Evolutionary conservation across 306 rosid genomes (phyloP), one percentile per base, ranked within the genome.

Genomic region (Castanopsis chinensis): DNA sequence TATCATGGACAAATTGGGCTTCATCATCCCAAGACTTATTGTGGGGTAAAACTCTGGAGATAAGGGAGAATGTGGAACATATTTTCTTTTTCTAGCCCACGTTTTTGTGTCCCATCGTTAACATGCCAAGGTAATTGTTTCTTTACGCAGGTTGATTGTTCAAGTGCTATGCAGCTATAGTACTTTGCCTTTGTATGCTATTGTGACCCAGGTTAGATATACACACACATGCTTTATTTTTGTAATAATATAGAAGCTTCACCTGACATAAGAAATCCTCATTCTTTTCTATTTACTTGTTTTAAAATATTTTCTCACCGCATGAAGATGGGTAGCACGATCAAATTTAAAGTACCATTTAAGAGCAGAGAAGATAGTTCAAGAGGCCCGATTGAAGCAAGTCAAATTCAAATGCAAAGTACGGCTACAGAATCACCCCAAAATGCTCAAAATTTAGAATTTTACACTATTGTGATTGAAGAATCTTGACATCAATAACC

Each of bases 141-240:
- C 83, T 54, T 81, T 21, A 18, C 54, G 88, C 92, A 90, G 99
- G 32, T 85, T 77, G 72, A 80, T 91, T 76, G 99, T 95, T 87
- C 97, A 92, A 89, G 99, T 95, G 64, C 96, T 95, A 19, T 92
- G 99, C 89, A 92, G 99, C 73, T 91, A 88, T 83, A 87, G 91
- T 85, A 92, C 99, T 68, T 86, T 95, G 78, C 99, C 98, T 18
- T 72, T 92, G 58, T 95, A 95, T 81, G 73, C 86, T 49, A 49
- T 95, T 15, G 98, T 92, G 45, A 92, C 96, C 32, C 97, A 91
- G 97, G 99, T 92, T 76, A 35, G 80, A 65, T 49, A 20, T 49
- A 49, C 53, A 49, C 53, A 49, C 5, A 13, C 56, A 71, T 71
- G 27, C 57, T 86, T 61, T 49, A 32, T 41, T 53, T 54, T 72